Evolutionary conservation across 2,329 filamentous ascomycete genomes (phyloP).

Genomic region (Fusarium proliferatum): DNA sequence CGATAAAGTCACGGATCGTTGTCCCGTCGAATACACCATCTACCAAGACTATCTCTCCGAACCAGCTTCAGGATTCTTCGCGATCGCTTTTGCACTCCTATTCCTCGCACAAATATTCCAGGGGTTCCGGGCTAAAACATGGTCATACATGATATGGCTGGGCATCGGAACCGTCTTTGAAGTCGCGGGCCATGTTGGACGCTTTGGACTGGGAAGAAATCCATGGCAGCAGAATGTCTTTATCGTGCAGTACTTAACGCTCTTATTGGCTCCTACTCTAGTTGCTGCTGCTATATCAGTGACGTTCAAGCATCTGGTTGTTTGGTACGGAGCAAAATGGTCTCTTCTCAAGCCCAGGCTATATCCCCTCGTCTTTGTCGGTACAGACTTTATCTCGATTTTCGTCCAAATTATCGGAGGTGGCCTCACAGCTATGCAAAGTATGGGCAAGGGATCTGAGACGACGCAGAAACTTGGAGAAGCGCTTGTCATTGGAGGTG

Average conservation of each 20-base stretch:
- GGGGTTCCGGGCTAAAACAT: constrained; percentile 51
- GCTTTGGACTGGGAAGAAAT: constrained; percentile 52
- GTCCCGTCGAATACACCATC: constrained; percentile 40
- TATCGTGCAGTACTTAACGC: constrained; percentile 54
- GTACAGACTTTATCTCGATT: constrained; percentile 58
- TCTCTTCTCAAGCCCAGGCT: constrained; percentile 54
- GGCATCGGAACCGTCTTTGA: constrained; percentile 54
- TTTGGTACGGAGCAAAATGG: constrained; percentile 54
- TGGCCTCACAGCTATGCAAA: constrained; percentile 22
- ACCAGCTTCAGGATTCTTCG: constrained; percentile 46
- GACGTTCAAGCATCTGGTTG: constrained; percentile 58
- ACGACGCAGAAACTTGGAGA: constrained; percentile 22
- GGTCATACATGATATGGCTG: constrained; percentile 52
- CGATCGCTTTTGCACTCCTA: constrained; percentile 50
- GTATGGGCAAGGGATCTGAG: constrained; percentile 17
- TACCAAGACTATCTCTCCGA: constrained; percentile 40
- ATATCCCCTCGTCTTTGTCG: constrained; percentile 63
- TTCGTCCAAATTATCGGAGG: constrained; percentile 40
- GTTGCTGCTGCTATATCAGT: constrained; percentile 59
- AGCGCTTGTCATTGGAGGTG: constrained; percentile 39
- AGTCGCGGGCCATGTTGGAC: constrained; percentile 55
- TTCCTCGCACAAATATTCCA: constrained; percentile 49
- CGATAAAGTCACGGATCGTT: constrained; percentile 37
- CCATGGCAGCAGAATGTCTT: constrained; percentile 55
- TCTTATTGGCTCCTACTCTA: constrained; percentile 57